A percentile compares a stretch with the other conserved stretches of the same genome.
Evolutionary conservation across 2,329 filamentous ascomycete species (phyloP).

Genomic region (Neoarthrinium moseri): DNA sequence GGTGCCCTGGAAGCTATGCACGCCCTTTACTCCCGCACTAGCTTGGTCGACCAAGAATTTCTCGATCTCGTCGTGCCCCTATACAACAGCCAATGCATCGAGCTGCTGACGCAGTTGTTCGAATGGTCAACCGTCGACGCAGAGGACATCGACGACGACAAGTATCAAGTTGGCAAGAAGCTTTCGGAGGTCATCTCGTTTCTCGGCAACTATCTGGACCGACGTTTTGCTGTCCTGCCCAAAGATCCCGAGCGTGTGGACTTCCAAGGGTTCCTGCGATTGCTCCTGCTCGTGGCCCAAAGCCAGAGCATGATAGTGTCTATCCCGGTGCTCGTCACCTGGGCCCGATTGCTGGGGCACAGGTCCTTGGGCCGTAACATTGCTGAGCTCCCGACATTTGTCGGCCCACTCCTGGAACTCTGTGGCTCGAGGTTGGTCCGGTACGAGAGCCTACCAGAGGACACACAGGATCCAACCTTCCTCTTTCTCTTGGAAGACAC

Average conservation of each 20-base stretch:
- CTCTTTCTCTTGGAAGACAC: constrained; percentile 89
- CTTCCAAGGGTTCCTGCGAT: constrained; percentile 71
- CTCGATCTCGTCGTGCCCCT: constrained; percentile 74
- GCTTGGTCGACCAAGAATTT: constrained; percentile 77
- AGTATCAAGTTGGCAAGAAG: constrained; percentile 90
- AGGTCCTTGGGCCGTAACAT: constrained; percentile 65
- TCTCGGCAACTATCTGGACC: constrained; percentile 79
- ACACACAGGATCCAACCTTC: constrained; percentile 76
- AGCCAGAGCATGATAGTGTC: constrained; percentile 89
- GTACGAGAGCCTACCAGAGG: constrained; percentile 83
- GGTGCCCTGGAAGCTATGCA: constrained; percentile 82
- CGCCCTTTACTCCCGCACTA: constrained; percentile 72
- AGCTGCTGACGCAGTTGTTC: constrained; percentile 71
- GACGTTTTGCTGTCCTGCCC: constrained; percentile 68
- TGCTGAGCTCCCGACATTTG: constrained; percentile 57
- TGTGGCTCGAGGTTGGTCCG: constrained; percentile 82
- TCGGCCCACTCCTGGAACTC: constrained; percentile 76
- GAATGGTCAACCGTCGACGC: constrained; percentile 78
- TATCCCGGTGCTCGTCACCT: constrained; percentile 86
- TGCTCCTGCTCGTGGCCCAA: constrained; percentile 76
- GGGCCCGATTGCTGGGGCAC: constrained; percentile 78
- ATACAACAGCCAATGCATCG: constrained; percentile 70
- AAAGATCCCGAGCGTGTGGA: constrained; percentile 53
- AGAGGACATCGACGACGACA: constrained; percentile 83
- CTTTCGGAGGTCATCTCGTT: constrained; percentile 89